These are phyloP conservation scores for Ogataea nitratoaversa DNA, from an alignment of 805 yeast species.

Conservation along the genomic window DNA sequence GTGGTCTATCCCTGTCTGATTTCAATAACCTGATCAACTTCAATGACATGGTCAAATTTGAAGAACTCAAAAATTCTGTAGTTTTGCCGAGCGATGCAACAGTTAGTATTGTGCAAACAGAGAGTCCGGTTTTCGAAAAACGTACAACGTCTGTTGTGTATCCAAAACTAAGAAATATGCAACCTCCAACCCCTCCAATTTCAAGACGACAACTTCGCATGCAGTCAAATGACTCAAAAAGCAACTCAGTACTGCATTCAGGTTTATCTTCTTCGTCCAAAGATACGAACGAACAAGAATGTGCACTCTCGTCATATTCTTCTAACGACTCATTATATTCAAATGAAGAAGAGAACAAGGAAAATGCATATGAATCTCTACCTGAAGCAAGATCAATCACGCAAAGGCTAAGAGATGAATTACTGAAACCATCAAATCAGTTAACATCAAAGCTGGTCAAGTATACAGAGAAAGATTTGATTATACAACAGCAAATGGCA, in stretches of 20 bases:
- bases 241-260: background rate
- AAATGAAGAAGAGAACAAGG: conserved; percentile 9
- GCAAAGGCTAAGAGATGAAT: conserved; percentile 12
- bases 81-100: conserved; percentile 4
- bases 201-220: conserved; percentile 11
- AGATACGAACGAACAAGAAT: conserved; percentile 3
- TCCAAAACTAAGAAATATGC: conserved; percentile 9
- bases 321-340: background rate
- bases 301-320: conserved; percentile 7
- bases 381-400: conserved; percentile 1
- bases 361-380: conserved; percentile 3
- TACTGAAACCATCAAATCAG: conserved; percentile 24
- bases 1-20: conserved; percentile 14
- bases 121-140: conserved; percentile 8
- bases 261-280: no score
- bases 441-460: conserved; percentile 23
- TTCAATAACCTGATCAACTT: conserved; percentile 22
- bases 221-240: background rate
- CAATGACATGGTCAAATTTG: conserved; percentile 25
- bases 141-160: conserved; percentile 1
- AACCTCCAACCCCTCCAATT: conserved; percentile 25
- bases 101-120: background rate
- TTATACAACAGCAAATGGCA: conserved; percentile 16
- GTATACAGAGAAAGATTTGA: conserved; percentile 30
- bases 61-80: conserved; percentile 14